Evolutionary conservation across 2,329 filamentous ascomycete species (phyloP), one percentile per base, ranked within the genome.

Genomic region (Clonostachys chloroleuca): DNA sequence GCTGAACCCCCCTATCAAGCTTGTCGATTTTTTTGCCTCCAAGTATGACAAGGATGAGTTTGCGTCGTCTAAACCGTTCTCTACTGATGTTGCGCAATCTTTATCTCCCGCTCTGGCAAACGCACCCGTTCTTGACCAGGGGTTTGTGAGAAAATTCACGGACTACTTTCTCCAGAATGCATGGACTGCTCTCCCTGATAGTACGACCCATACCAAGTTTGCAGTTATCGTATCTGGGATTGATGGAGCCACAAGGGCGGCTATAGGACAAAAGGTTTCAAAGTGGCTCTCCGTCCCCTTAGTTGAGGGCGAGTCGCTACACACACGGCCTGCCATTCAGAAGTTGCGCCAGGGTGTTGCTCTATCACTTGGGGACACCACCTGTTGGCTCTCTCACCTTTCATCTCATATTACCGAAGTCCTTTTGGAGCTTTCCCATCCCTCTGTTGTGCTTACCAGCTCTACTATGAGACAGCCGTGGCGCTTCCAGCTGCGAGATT

Each of bases 1-100:
- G 6, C 58, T 52, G 14, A 81, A 81, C 51, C 76, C 77, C 12
- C 68, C 73, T 0, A 67, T 78, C 51, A 80, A 79, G 56, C 62
- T 80, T 2, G 49, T 78, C 1, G 74, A 77, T 40, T 81, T 77
- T 61, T 80, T 78, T 48, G 57, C 57, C 16, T 46, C 52, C 1
- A 61, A 62, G 35, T 61, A 62, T 43, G 49, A 52, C 46, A 51
- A 49, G 47, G 45, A 45, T 5, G 72, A 76, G 43, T 74, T 75
- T 49, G 63, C 67, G 5, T 61, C 69, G 35, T 62, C 63, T 47
- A 75, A 74, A 57, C 36, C 50, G 5, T 74, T 72, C 50, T 50
- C 59, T 2, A 73, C 69, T 47, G 70, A 59, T 2, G 59, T 50
- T 3, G 62, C 66, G 2, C 56, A 62, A 43, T 67, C 70, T 40